These are phyloP conservation scores for Epichloe scottii DNA, from an alignment of 2,329 filamentous ascomycete genomes.

Conservation along the genomic window DNA sequence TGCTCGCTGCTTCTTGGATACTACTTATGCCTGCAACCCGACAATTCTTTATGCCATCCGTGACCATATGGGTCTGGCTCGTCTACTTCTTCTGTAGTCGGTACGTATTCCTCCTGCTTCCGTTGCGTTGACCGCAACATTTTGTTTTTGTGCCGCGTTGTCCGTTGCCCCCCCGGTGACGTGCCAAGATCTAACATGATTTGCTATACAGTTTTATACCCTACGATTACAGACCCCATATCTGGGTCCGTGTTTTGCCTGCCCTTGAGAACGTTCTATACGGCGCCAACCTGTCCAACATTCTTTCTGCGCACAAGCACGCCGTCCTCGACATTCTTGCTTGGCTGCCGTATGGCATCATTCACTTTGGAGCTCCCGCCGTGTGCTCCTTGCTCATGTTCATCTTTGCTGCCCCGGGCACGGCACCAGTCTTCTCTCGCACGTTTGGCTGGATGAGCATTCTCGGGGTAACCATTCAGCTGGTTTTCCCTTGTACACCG, in stretches of 20 bases:
- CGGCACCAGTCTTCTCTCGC: conserved; percentile 70
- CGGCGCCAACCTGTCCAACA: conserved; percentile 90
- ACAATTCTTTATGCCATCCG: conserved; percentile 82
- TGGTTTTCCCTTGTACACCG: conserved; percentile 84
- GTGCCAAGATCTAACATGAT: background rate
- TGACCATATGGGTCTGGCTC: conserved; percentile 76
- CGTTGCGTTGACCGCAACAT: too few relatives aligned
- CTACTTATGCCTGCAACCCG: conserved; percentile 72
- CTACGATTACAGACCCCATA: conserved; percentile 75
- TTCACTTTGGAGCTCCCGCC: conserved; percentile 78
- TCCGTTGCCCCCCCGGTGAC: background rate
- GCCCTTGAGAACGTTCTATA: conserved; percentile 94
- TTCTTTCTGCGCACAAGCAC: conserved; percentile 80
- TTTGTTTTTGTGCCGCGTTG: background rate
- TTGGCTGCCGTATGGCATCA: conserved; percentile 86
- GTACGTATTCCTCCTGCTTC: conserved; percentile 40
- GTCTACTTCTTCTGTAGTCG: conserved; percentile 87
- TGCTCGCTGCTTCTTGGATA: conserved; percentile 54
- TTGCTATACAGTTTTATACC: conserved; percentile 61
- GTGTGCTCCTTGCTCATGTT: conserved; percentile 72
- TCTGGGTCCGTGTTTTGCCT: conserved; percentile 90
- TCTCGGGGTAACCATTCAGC: conserved; percentile 73
- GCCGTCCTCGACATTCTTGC: conserved; percentile 75
- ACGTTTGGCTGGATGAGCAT: conserved; percentile 91
- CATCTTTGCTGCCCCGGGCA: conserved; percentile 77